Percentiles rank a stretch among this genome's conserved stretches.
Evolutionary conservation across 192 early-diverging fungal species (phyloP).

Genomic region (Podila verticillata): DNA sequence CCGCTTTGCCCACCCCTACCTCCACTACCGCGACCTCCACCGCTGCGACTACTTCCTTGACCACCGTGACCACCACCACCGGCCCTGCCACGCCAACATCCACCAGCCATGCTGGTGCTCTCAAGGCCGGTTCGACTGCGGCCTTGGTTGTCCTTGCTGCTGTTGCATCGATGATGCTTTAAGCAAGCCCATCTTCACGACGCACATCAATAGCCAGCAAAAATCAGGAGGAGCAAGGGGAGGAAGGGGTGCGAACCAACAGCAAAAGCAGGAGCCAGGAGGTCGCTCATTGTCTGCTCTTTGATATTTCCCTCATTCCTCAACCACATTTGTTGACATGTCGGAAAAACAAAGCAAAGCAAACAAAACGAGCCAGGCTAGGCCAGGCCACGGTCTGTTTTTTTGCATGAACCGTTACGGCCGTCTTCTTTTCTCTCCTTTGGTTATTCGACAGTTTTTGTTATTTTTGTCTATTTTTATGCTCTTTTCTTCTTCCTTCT

Average conservation of each 20-base stretch:
- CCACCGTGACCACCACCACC: background rate
- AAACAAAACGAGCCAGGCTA: too few species aligned
- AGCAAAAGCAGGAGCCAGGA: too few species aligned
- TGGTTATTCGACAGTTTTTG: background rate
- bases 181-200: background rate
- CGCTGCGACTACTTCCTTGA: background rate
- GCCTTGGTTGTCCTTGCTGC: slow-evolving; percentile 30
- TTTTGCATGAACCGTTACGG: too few species aligned
- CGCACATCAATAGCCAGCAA: too few species aligned
- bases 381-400: too few species aligned
- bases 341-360: too few species aligned
- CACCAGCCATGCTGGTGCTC: background rate
- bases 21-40: background rate
- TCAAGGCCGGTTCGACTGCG: slow-evolving; percentile 21
- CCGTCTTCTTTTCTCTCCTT: background rate
- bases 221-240: too few species aligned
- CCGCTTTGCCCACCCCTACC: background rate
- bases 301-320: too few species aligned
- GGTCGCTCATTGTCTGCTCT: too few species aligned
- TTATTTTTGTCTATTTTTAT: background rate
- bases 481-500: too few species aligned
- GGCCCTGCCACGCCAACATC: background rate
- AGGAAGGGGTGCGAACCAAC: too few species aligned
- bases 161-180: slow-evolving; percentile 32
- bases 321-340: too few species aligned